Percentiles rank a stretch among this genome's conserved stretches.
Evolutionary conservation across 1,284 basidiomycete genomes (phyloP).

Genomic region (Cutaneotrichosporon curvatum): DNA sequence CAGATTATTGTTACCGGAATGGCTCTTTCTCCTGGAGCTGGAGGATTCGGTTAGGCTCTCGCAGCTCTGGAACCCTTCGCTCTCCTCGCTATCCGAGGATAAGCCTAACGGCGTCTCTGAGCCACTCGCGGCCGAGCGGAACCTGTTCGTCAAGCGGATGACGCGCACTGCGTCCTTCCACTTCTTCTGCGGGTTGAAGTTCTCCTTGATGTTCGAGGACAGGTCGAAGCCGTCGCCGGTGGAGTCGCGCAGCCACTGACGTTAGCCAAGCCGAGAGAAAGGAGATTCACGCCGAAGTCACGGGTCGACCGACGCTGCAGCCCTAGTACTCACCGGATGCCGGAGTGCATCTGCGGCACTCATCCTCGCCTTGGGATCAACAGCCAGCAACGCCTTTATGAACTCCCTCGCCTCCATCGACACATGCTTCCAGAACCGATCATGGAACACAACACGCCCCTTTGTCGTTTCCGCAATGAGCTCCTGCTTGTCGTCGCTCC

Average conservation of each 20-base stretch:
- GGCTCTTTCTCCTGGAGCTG: no score
- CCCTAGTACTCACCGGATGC: conserved; percentile 49
- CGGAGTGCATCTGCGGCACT: conserved; percentile 67
- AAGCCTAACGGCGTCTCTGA: no score
- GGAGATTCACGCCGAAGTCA: no score
- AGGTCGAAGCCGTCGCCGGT: conserved; percentile 61
- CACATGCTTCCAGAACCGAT: conserved; percentile 88
- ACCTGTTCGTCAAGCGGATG: conserved; percentile 8
- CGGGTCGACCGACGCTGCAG: neutral
- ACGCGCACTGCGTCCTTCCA: conserved; percentile 31
- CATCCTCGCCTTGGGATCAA: conserved; percentile 64
- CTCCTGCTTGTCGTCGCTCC: conserved; percentile 68
- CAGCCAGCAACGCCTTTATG: conserved; percentile 64
- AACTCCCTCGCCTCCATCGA: conserved; percentile 51
- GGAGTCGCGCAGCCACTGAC: conserved; percentile 27
- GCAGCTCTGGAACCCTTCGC: conserved; percentile 2
- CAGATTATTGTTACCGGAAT: no score
- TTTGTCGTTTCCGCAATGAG: conserved; percentile 74
- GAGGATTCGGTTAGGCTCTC: no score
- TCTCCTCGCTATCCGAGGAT: neutral
- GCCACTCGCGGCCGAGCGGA: conserved; percentile 1
- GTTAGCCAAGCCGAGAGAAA: conserved; percentile 1
- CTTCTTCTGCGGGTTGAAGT: conserved; percentile 46
- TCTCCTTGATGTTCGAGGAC: conserved; percentile 59
- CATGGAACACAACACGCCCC: conserved; percentile 82